Evolutionary conservation across 257 asterid genomes (phyloP), one percentile per base, ranked within the genome.

Genomic region (Capsicum baccatum): DNA sequence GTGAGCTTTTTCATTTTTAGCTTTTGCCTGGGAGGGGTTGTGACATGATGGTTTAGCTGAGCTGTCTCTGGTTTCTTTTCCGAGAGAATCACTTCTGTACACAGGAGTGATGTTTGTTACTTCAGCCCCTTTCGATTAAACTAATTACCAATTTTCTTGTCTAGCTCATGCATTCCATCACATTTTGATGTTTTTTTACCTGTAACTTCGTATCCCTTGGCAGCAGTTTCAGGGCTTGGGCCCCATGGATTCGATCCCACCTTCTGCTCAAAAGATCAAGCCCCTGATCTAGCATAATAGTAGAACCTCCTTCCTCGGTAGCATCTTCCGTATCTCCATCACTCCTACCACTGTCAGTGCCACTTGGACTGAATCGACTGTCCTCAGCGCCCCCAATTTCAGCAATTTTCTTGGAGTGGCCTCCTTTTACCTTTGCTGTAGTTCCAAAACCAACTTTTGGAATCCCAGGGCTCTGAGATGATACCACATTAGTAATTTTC

Each of bases 241-340:
- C 99, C 85, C 98, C 99, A 81, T 95, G 93, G 89, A 95, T 94
- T 67, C 97, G 92, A 79, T 97, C 99, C 99, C 99, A 97, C 87
- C 98, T 91, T 85, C 83, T 86, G 88, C 97, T 88, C 97, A 97
- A 88, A 91, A 97, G 91, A 91, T 97, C 96, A 86, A 95, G 92
- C 71, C 94, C 97, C 89, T 91, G 95, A 89, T 97, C 99, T 66
- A 93, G 96, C 98, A 94, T 95, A 74, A 92, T 94, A 69, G 92
- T 86, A 58, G 98, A 91, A 82, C 83, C 85, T 85, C 91, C 97
- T 91, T 89, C 97, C 87, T 92, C 97, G 52, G 48, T 71, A 80
- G 84, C 88, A 54, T 97, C 97, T 83, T 95, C 97, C 12, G 91
- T 91, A 84, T 95, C 98, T 48, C 93, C 93, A 64, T 97, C 99